phyloP scores from a whole-genome alignment of 1,139 yeast genomes.

The Nakaseomyces kungkrabaensis region DNA sequence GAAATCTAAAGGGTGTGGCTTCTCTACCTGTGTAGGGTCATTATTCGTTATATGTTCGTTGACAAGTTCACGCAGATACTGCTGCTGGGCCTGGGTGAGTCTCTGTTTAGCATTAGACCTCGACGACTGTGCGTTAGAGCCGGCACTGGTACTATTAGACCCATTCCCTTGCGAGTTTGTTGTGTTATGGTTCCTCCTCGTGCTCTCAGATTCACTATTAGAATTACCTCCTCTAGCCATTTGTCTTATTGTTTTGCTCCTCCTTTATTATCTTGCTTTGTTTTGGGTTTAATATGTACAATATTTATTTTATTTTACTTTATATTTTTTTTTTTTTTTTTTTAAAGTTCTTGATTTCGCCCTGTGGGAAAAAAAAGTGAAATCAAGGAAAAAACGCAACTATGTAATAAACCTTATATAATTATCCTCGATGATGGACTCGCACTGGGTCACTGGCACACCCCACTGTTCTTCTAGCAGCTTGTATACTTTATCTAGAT shows the following conservation, averaged over 20 bases:
- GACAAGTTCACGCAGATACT: constrained; percentile 23
- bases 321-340: no score
- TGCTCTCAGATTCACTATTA: constrained; percentile 13
- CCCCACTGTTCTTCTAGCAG: neutral
- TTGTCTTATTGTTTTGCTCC: neutral
- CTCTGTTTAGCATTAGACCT: constrained; percentile 22
- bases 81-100: constrained; percentile 28
- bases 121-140: constrained; percentile 6
- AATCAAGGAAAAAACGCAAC: neutral
- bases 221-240: constrained; percentile 17
- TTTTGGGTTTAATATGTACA: neutral
- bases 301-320: neutral
- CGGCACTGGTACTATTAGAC: constrained; percentile 2
- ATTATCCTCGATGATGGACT: neutral
- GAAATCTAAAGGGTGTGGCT: constrained; percentile 23
- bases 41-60: constrained; percentile 26
- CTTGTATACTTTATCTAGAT: neutral
- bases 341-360: no score
- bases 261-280: neutral
- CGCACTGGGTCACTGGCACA: neutral
- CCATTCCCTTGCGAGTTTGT: neutral
- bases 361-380: neutral
- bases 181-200: constrained; percentile 5
- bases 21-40: constrained; percentile 16
- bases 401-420: neutral